Percentiles rank a stretch among this genome's conserved stretches.
phyloP scores from a whole-genome alignment of 2,329 filamentous ascomycete species.

The Acarospora socialis region DNA sequence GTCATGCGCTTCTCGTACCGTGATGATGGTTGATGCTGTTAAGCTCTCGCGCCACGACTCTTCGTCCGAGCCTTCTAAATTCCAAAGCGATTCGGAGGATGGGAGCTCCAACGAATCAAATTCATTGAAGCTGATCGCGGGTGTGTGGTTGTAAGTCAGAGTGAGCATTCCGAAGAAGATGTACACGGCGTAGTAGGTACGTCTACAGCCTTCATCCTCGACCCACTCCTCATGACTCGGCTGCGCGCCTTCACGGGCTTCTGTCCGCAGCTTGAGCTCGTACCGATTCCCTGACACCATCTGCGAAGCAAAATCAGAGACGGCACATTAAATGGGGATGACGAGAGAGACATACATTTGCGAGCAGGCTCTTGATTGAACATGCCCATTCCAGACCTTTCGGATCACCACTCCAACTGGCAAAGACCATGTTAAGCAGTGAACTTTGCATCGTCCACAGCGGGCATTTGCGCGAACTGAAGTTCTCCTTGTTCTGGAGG shows the following conservation, averaged over 20 bases:
- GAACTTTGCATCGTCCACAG: constrained; percentile 98
- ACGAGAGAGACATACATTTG: constrained; percentile 43
- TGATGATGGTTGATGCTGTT: constrained; percentile 55
- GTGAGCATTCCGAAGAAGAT: constrained; percentile 96
- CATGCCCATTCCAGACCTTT: constrained; percentile 98
- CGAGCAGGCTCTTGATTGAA: constrained; percentile 93
- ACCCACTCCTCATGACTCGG: constrained; percentile 86
- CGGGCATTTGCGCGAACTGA: constrained; percentile 93
- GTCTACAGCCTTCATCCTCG: constrained; percentile 87
- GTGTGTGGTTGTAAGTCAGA: constrained; percentile 93
- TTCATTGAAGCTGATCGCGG: constrained; percentile 95
- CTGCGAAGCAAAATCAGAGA: constrained; percentile 16
- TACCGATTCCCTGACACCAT: constrained; percentile 98
- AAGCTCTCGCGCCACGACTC: constrained; percentile 71
- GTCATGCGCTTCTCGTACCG: constrained; percentile 88
- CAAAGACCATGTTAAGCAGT: constrained; percentile 95
- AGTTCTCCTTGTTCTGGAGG: constrained; percentile 94
- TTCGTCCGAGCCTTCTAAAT: constrained; percentile 64
- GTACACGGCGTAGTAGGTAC: constrained; percentile 96
- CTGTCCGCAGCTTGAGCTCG: constrained; percentile 83
- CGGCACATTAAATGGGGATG: not conserved
- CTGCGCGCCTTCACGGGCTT: constrained; percentile 62
- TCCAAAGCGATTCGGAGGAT: constrained; percentile 90
- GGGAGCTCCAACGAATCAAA: constrained; percentile 88
- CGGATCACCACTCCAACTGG: constrained; percentile 96